Evolutionary conservation across 495 filamentous ascomycete genomes (phyloP), one percentile per base, ranked within the genome.

Genomic region (Mytilinidion resinicola): DNA sequence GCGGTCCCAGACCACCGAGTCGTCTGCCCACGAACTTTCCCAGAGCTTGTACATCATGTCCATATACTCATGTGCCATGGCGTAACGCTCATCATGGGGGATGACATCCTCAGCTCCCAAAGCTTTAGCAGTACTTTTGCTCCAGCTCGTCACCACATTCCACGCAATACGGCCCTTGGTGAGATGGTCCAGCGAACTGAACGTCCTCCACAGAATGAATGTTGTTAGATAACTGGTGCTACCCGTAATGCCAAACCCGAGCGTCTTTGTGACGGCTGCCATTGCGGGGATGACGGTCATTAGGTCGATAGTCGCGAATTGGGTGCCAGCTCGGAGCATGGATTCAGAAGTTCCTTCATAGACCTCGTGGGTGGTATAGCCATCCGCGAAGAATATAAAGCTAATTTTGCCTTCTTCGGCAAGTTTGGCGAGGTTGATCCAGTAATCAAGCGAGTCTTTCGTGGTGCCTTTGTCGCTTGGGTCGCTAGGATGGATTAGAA

Each of bases 81-180:
- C 70, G 51, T 86, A 86, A 1, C 83, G 74, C 69, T 84, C 75
- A 54, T 85, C 84, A 63, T 86, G 83, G 48, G 81, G 77, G 35
- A 82, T 80, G 0, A 77, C 78, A 20, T 62, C 75, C 9, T 84
- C 77, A 11, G 81, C 63, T 0, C 81, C 82, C 51, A 83, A 79
- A 5, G 78, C 79, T 59, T 81, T 81, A 60, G 80, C 79, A 6
- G 82, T 80, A 0, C 78, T 70, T 55, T 84, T 82, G 65, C 79
- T 80, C 68, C 78, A 86, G 0, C 74, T 78, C 5, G 82, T 85
- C 12, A 85, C 82, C 38, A 87, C 84, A 55, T 85, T 87, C 84
- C 82, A 85, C 0, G 78, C 83, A 39, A 86, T 69, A 4, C 82
- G 73, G 0, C 81, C 83, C 0, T 78, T 71, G 0, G 81, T 85